Percentiles rank a stretch among this genome's conserved stretches.
Evolutionary conservation across 75 land plant species (phyloP).

Genomic region (Cunninghamia lanceolata): DNA sequence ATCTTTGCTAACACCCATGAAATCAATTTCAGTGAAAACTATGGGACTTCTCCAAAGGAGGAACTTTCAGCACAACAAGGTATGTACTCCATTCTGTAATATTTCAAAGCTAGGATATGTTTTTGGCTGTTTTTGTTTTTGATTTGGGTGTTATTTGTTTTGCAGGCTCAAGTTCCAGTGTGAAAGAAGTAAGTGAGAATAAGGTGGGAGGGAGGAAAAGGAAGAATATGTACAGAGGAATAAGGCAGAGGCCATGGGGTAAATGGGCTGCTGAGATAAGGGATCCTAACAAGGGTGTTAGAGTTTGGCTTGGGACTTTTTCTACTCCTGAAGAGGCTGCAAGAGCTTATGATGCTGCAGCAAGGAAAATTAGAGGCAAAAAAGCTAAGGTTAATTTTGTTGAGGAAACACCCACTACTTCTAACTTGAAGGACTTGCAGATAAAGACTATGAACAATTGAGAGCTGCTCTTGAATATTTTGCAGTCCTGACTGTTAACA

Average conservation of each 20-base stretch:
- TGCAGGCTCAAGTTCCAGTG: neutral
- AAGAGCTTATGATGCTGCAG: neutral
- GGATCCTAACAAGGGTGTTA: neutral
- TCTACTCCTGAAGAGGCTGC: neutral
- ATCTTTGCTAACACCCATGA: neutral
- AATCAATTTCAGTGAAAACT: neutral
- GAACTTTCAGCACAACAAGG: neutral
- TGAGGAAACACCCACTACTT: neutral
- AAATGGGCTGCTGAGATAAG: slow-evolving; percentile 4
- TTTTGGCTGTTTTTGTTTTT: neutral
- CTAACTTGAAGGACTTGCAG: neutral
- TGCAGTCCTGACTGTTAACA: neutral
- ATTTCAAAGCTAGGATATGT: neutral
- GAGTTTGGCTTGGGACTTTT: slow-evolving; percentile 6
- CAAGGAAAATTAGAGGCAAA: neutral
- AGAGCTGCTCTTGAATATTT: neutral
- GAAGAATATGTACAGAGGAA: neutral
- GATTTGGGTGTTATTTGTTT: neutral
- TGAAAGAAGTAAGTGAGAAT: neutral
- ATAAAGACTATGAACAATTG: neutral
- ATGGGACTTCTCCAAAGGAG: neutral
- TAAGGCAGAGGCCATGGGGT: neutral
- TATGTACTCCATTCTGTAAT: neutral
- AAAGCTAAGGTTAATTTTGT: slow-evolving; percentile 2
- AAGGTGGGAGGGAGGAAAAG: neutral